Evolutionary conservation across 1,284 basidiomycete genomes (phyloP).

Genomic region (Cutaneotrichosporon dermatis): DNA sequence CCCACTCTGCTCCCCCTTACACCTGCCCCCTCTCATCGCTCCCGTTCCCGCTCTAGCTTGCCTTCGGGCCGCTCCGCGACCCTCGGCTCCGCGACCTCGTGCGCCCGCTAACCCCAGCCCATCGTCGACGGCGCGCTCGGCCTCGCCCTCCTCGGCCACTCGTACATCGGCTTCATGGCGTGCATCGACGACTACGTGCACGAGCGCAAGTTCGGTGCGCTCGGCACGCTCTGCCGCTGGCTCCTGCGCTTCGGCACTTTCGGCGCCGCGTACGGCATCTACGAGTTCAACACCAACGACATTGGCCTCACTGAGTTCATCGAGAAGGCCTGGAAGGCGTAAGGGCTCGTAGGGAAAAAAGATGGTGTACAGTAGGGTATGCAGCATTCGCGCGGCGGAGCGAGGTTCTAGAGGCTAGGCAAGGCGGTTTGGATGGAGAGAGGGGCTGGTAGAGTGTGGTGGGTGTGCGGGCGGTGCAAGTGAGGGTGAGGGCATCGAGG

Average conservation of each 20-base stretch:
- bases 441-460: too few relatives aligned
- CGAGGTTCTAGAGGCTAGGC: too few relatives aligned
- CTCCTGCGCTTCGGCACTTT: constrained; percentile 70
- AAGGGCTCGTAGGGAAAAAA: constrained; percentile 15
- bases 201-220: constrained; percentile 80
- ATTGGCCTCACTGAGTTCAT: constrained; percentile 75
- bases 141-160: constrained; percentile 82
- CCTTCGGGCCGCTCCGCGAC: too few relatives aligned
- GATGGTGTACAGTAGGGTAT: constrained; percentile 24
- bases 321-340: constrained; percentile 63
- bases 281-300: constrained; percentile 97
- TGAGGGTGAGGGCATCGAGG: too few relatives aligned
- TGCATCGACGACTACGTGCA: constrained; percentile 85
- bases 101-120: constrained; percentile 51
- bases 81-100: too few relatives aligned
- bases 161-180: constrained; percentile 78
- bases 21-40: too few relatives aligned
- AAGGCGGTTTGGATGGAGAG: too few relatives aligned
- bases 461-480: too few relatives aligned
- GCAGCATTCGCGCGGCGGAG: constrained; percentile 7
- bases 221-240: constrained; percentile 72
- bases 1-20: too few relatives aligned
- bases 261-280: constrained; percentile 82
- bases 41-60: too few relatives aligned
- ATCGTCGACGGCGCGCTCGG: constrained; percentile 84